Evolutionary conservation across 176 grass and related monocot genomes (phyloP), one percentile per base, ranked within the genome.

Genomic region (Puccinellia tenuiflora): DNA sequence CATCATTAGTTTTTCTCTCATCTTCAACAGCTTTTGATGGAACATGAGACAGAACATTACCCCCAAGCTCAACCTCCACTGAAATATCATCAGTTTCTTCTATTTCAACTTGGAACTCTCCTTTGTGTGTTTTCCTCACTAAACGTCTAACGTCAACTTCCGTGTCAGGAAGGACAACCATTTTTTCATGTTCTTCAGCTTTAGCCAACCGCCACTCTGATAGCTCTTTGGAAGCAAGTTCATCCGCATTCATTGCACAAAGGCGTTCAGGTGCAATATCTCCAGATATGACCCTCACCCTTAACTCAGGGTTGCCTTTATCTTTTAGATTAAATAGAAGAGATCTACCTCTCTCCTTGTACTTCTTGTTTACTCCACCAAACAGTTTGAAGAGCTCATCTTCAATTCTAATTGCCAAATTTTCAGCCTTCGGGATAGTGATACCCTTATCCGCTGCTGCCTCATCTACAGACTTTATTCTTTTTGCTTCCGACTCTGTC

Each of bases 301-400:
- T 88, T 84, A 99, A 85, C 83, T 99, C 93, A 53, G 93, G 96
- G 38, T 99, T 99, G 74, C 29, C 90, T 75, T 79, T 92, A 86
- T 99, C 96, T 88, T 99, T 99, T 77, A 99, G 84, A 83, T 99
- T 99, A 56, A 99, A 99, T 59, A 94, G 81, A 71, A 99, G 89
- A 79, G 96, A 99, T 67, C 96, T 92, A 47, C 93, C 96, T 75
- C 90, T 92, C 84, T 99, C 96, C 80, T 92, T 99, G 65, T 99
- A 99, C 82, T 99, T 99, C 82, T 99, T 99, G 86, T 93, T 99
- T 50, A 99, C 96, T 77, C 96, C 93, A 63, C 89, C 87, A 85
- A 96, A 96, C 40, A 96, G 81, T 80, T 85, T 87, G 63, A 96
- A 99, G 46, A 99, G 75, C 60, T 99, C 96, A 52, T 90, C 87